phyloP scores from a whole-genome alignment of 805 yeast genomes.

The Sungouiella thailandica region DNA sequence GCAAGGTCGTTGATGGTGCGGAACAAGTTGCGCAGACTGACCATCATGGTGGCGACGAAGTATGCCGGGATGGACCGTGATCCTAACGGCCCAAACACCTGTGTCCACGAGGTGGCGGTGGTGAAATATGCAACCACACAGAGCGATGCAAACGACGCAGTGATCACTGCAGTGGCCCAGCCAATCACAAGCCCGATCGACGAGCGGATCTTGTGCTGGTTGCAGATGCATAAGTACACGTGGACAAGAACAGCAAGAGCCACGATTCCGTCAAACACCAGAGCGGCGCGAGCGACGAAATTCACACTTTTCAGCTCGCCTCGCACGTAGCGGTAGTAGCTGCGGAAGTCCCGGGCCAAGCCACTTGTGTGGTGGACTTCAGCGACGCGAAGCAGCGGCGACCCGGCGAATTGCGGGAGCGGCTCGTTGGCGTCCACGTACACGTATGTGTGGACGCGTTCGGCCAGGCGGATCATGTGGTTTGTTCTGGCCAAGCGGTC shows the following conservation, averaged over 20 bases:
- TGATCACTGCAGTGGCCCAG: constrained; percentile 26
- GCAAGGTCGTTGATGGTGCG: constrained; percentile 25
- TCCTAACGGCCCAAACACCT: constrained; percentile 24
- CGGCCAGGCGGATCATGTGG: constrained; percentile 26
- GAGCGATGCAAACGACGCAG: constrained; percentile 25
- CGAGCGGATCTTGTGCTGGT: constrained; percentile 31
- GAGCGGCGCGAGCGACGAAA: constrained; percentile 2
- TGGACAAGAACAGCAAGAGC: constrained; percentile 2
- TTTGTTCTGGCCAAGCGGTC: constrained; percentile 21
- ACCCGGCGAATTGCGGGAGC: neutral
- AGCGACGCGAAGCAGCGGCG: neutral
- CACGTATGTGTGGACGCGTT: constrained; percentile 18
- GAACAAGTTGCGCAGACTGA: constrained; percentile 28
- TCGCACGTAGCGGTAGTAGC: constrained; percentile 7
- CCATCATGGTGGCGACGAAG: constrained; percentile 20
- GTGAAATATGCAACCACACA: constrained; percentile 9
- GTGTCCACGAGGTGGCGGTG: constrained; percentile 20
- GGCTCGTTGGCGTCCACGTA: constrained; percentile 9
- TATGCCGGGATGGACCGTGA: constrained; percentile 19
- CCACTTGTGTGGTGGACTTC: neutral
- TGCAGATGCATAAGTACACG: constrained; percentile 27
- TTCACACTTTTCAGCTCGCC: constrained; percentile 4
- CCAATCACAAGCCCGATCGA: constrained; percentile 32
- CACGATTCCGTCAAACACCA: constrained; percentile 2
- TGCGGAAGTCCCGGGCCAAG: constrained; percentile 12